These are phyloP conservation scores for Diplodia intermedia DNA, from an alignment of 2,329 filamentous ascomycete genomes.

Conservation along the genomic window DNA sequence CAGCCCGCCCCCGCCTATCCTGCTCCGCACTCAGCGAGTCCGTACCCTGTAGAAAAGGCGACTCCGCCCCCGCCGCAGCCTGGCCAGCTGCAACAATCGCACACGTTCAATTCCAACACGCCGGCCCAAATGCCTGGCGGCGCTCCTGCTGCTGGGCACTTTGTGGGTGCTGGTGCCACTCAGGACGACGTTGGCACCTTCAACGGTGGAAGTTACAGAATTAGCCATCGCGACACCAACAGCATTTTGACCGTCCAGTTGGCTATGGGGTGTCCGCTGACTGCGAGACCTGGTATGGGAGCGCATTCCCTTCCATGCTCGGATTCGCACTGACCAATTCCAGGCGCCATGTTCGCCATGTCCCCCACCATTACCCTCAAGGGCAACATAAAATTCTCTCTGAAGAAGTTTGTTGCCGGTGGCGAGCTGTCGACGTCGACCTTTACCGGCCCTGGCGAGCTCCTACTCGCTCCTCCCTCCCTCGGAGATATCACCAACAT, in stretches of 20 bases:
- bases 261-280: slow-evolving; percentile 84
- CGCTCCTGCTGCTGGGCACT: slow-evolving; percentile 61
- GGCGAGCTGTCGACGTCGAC: slow-evolving; percentile 79
- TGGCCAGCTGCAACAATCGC: slow-evolving; percentile 20
- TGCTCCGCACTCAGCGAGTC: slow-evolving; percentile 11
- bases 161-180: slow-evolving; percentile 67
- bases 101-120: slow-evolving; percentile 41
- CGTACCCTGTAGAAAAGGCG: slow-evolving; percentile 31
- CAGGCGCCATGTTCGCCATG: slow-evolving; percentile 93
- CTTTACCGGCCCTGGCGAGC: slow-evolving; percentile 88
- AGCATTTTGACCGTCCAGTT: slow-evolving; percentile 88
- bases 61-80: slow-evolving; percentile 20
- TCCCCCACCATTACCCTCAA: slow-evolving; percentile 83
- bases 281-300: slow-evolving; percentile 72
- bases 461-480: slow-evolving; percentile 79
- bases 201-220: slow-evolving; percentile 92
- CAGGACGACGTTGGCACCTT: slow-evolving; percentile 93
- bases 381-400: slow-evolving; percentile 81
- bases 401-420: slow-evolving; percentile 89
- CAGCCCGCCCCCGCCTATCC: slow-evolving; percentile 45
- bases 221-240: slow-evolving; percentile 91
- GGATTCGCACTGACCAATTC: neutral
- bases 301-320: neutral
- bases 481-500: slow-evolving; percentile 88
- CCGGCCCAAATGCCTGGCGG: slow-evolving; percentile 44